phyloP scores from a whole-genome alignment of 305 asterid species.

The Nicotiana rustica region DNA sequence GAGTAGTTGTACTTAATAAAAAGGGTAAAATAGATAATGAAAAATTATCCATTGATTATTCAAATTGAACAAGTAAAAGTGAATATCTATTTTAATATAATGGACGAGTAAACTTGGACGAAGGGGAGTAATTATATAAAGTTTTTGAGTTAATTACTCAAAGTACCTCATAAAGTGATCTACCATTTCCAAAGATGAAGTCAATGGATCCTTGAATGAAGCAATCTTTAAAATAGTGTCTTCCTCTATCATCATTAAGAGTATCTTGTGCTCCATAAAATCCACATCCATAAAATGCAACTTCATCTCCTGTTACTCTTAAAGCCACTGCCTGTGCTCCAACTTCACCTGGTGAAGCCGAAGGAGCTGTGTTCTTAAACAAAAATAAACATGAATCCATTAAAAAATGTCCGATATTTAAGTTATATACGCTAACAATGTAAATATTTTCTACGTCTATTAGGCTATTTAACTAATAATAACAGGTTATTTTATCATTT shows the following conservation, averaged over 20 bases:
- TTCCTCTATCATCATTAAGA: constrained; percentile 72
- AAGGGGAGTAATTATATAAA: too few relatives aligned
- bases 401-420: too few relatives aligned
- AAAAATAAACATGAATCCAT: background rate
- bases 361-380: constrained; percentile 75
- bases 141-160: too few relatives aligned
- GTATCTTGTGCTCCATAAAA: constrained; percentile 88
- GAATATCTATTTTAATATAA: too few relatives aligned
- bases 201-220: constrained; percentile 87
- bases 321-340: constrained; percentile 82
- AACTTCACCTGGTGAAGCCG: constrained; percentile 66
- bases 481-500: too few relatives aligned
- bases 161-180: constrained; percentile 33
- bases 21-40: too few relatives aligned
- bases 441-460: too few relatives aligned
- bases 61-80: too few relatives aligned
- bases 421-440: background rate
- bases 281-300: constrained; percentile 89
- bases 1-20: too few relatives aligned
- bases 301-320: constrained; percentile 64
- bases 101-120: too few relatives aligned
- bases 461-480: background rate
- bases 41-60: too few relatives aligned
- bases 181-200: constrained; percentile 81
- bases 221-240: constrained; percentile 82